Evolutionary conservation across 192 early-diverging fungal species (phyloP), one percentile per base, ranked within the genome.

Genomic region (Coemansia reversa): DNA sequence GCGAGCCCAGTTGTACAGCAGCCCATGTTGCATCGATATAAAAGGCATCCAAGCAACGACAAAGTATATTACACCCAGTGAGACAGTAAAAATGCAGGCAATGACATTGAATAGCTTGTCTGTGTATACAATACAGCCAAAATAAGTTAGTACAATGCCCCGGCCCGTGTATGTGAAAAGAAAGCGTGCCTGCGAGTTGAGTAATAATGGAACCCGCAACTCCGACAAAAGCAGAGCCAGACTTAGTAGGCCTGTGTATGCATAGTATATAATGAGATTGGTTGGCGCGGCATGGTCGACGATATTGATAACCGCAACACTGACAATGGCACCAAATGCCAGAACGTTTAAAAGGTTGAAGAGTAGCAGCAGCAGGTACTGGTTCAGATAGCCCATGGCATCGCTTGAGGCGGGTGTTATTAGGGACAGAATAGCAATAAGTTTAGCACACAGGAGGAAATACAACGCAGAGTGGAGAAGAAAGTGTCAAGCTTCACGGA

Each of bases 71-170:
- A 87, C 79, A n/a, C 86, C 86, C 45, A 81, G 51, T 7, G 78
- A 65, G 20, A 85, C 67, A 2, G 70, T 67, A 39, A 81, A 69
- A 8, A 83, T 72, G 28, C 84, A 84, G 0, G 77, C 79, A 18
- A 83, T 63, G 48, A 84, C 78, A 62, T 85, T 85, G 51, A 76
- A 72, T 1, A 80, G 55, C 3, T 42, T 62, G 60, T 52, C 57
- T 3, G 75, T 64, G 42, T 85, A 76, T 23, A 84, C 81, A 25
- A 87, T 74, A 58, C 86, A 87, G 6, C 84, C 86, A 67, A 87
- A 85, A 52, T 85, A 87, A 1, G 85, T 84, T 32, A 83, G 62
- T 16, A 87, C 66, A 8, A 85, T 62, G 22, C 86, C 86, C n/a
- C 86, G 75, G 11, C 86, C 86, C 0, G 81, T 70, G 63, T 84